phyloP scores from a whole-genome alignment of 2,329 filamentous ascomycete genomes.

The Calonectria pteridis region DNA sequence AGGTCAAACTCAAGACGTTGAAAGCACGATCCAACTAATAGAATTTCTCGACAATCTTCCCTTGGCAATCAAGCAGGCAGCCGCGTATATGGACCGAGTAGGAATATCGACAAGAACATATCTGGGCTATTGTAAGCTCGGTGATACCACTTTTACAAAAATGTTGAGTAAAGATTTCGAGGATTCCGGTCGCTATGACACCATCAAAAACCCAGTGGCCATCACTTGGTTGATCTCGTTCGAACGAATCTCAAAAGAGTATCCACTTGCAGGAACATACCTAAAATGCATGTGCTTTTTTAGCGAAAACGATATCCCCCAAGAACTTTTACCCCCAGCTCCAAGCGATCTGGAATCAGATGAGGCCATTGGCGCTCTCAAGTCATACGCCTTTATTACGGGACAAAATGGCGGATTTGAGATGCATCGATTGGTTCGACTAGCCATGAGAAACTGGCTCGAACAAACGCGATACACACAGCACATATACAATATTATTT shows the following conservation, averaged over 20 bases:
- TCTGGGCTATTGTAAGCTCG: conserved; percentile 35
- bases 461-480: conserved; percentile 17
- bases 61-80: conserved; percentile 52
- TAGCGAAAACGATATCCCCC: conserved; percentile 46
- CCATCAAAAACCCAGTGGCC: conserved; percentile 44
- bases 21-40: conserved; percentile 43
- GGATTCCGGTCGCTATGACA: conserved; percentile 42
- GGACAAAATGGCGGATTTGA: conserved; percentile 34
- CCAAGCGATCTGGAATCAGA: conserved; percentile 37
- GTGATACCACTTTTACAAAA: background rate
- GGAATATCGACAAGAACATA: conserved; percentile 41
- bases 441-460: conserved; percentile 48
- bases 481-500: conserved; percentile 6
- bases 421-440: conserved; percentile 49
- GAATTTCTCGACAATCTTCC: conserved; percentile 47
- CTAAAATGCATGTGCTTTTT: conserved; percentile 48
- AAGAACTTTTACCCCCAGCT: conserved; percentile 38
- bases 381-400: conserved; percentile 48
- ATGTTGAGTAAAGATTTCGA: conserved; percentile 49
- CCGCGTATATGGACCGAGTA: conserved; percentile 50
- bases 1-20: conserved; percentile 34
- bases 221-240: conserved; percentile 53
- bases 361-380: conserved; percentile 44
- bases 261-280: conserved; percentile 44
- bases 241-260: conserved; percentile 41